These are phyloP conservation scores for Russula brevipes DNA, from an alignment of 768 basidiomycete genomes.

Conservation along the genomic window DNA sequence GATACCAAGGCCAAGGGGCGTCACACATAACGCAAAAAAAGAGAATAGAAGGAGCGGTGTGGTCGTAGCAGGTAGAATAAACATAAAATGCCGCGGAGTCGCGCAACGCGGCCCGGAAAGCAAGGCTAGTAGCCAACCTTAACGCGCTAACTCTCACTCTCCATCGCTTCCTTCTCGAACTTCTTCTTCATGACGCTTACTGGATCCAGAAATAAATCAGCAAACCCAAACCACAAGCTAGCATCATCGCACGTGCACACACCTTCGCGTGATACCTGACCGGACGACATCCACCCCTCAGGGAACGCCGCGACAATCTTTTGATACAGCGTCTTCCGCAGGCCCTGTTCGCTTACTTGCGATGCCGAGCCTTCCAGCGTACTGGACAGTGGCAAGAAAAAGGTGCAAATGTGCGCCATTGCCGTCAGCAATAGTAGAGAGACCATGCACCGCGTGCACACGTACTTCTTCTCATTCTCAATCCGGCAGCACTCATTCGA, in stretches of 20 bases:
- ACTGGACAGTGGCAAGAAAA: constrained; percentile 26
- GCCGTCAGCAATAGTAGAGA: background rate
- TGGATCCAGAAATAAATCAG: constrained; percentile 29
- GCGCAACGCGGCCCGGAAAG: too few relatives aligned
- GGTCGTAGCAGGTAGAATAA: background rate
- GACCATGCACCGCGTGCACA: background rate
- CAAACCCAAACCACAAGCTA: background rate
- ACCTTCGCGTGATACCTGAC: constrained; percentile 86
- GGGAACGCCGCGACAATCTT: constrained; percentile 84
- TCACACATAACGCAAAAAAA: background rate
- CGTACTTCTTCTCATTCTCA: constrained; percentile 62
- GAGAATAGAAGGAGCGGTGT: background rate
- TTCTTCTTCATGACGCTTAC: constrained; percentile 86
- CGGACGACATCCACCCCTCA: constrained; percentile 78
- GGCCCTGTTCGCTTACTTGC: constrained; percentile 74
- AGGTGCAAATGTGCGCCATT: background rate
- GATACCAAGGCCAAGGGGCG: background rate
- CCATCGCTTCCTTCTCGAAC: constrained; percentile 65
- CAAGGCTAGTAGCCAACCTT: too few relatives aligned
- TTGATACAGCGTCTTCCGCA: constrained; percentile 76
- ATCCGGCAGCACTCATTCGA: constrained; percentile 78
- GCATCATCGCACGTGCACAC: constrained; percentile 26
- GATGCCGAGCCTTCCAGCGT: constrained; percentile 61
- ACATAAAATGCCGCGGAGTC: background rate
- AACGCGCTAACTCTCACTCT: constrained; percentile 39